Conservation (phyloP, 495 filamentous ascomycete species). For the Emericellopsis terricola region DNA sequence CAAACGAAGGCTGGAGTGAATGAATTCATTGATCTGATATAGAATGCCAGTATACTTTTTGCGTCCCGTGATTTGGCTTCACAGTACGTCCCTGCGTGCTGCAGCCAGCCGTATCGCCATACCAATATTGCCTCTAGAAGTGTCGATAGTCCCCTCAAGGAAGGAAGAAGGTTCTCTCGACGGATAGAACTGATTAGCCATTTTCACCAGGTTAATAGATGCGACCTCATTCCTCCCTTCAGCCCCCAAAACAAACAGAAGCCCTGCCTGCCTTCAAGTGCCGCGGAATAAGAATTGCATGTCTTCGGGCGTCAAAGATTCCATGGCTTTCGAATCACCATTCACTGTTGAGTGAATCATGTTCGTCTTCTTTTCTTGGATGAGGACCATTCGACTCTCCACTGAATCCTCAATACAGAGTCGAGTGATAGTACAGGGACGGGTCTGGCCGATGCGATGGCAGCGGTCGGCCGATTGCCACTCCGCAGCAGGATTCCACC, state of each 20-base stretch:
- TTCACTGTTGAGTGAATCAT: slow-evolving; percentile 96
- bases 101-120: no score
- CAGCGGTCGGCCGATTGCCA: slow-evolving; percentile 96
- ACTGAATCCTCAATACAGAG: slow-evolving; percentile 92
- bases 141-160: no score
- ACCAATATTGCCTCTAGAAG: no score
- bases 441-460: slow-evolving; percentile 87
- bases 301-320: slow-evolving; percentile 76
- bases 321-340: slow-evolving; percentile 69
- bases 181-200: no score
- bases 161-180: no score
- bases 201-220: no score
- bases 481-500: slow-evolving; percentile 96
- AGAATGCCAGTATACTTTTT: not conserved
- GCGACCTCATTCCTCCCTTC: no score
- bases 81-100: no score
- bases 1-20: not conserved
- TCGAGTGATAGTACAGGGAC: slow-evolving; percentile 85
- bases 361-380: slow-evolving; percentile 94
- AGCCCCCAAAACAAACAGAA: no score
- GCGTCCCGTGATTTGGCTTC: no score
- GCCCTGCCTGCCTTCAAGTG: no score
- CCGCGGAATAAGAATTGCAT: slow-evolving; percentile 90
- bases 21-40: no score
- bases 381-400: slow-evolving; percentile 78